Base-by-base conservation (phyloP, 2,329 filamentous ascomycete species). In the Trichophyton schoenleinii region DNA sequence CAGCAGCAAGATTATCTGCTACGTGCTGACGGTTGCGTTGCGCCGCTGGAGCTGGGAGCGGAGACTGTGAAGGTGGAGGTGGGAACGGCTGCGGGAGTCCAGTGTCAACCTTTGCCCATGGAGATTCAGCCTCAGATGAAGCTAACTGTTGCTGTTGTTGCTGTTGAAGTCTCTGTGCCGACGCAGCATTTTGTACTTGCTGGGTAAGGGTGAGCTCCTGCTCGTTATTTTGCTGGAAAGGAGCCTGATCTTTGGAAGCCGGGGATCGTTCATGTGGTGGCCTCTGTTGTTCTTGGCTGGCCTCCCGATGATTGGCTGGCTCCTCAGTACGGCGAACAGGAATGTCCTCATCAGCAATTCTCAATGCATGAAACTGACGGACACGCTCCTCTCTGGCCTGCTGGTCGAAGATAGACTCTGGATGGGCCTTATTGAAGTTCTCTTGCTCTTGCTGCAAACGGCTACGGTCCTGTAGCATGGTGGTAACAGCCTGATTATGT, bases 31-130 rank as follows among this genome's bases (percentile, higher is more conserved):
- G 82, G 66, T 86, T 88, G 58, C 91, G 85, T 75, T 96, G 91
- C 8, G 91, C 91, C 49, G 89, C 90, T 11, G 91, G 92, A 0
- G 92, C 91, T 3, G 91, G 90, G 41, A 96, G 80, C 46, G 91
- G 90, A 1, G 90, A 95, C 22, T 83, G 83, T 1, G 88, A 89
- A 60, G 86, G 85, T 9, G 87, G 83, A 9, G 87, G 86, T 52
- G 87, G 88, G 72, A 86, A 85, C 18, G 78, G 74, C 61, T 76
- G 75, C n/a, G 91, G 88, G 69, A 95, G 81, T 31, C 84, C 87
- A 25, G 77, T 74, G 64, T 85, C 83, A 25, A 80, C 76, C 69
- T 84, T 85, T 34, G 75, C 79, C 83, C 83, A 86, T 18, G 80
- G 79, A 11, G 80, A 79, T 61, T 80, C 74, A 31, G 68, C 61